These are phyloP conservation scores for Ganoderma lingzhi DNA, from an alignment of 1,284 basidiomycete species.

Conservation along the genomic window DNA sequence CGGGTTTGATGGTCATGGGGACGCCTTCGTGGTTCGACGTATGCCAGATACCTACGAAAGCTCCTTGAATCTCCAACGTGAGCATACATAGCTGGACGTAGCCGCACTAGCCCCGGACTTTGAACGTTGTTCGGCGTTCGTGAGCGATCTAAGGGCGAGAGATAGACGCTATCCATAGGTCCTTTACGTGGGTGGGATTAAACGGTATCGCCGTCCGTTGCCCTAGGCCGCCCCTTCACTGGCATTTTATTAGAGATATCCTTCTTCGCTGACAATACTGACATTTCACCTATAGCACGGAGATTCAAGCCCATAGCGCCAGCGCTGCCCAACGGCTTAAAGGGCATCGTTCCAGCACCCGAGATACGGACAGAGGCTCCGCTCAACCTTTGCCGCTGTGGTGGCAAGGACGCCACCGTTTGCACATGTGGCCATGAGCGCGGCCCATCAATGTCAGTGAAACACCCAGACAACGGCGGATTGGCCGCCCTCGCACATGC, in stretches of 20 bases:
- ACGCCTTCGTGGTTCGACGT: background rate
- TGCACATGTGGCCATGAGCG: constrained; percentile 55
- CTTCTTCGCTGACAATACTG: background rate
- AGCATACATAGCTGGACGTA: no score
- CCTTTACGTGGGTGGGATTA: background rate
- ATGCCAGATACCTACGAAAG: background rate
- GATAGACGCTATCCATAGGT: no score
- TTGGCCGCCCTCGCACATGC: constrained; percentile 59
- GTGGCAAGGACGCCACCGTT: constrained; percentile 54
- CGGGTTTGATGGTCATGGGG: background rate
- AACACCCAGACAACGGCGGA: constrained; percentile 34
- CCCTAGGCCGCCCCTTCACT: no score
- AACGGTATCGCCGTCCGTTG: background rate
- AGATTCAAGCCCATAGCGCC: constrained; percentile 41
- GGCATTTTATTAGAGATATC: no score
- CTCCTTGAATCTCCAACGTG: no score
- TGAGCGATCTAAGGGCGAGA: background rate
- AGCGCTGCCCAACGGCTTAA: constrained; percentile 41
- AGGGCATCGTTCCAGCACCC: constrained; percentile 26
- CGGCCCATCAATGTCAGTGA: background rate
- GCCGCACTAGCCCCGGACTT: background rate
- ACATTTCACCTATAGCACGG: constrained; percentile 20
- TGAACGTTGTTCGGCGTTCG: background rate
- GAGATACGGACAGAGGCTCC: constrained; percentile 10
- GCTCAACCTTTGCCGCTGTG: constrained; percentile 68